Conservation (phyloP, 2,329 filamentous ascomycete genomes). For the Talaromyces sp. region DNA sequence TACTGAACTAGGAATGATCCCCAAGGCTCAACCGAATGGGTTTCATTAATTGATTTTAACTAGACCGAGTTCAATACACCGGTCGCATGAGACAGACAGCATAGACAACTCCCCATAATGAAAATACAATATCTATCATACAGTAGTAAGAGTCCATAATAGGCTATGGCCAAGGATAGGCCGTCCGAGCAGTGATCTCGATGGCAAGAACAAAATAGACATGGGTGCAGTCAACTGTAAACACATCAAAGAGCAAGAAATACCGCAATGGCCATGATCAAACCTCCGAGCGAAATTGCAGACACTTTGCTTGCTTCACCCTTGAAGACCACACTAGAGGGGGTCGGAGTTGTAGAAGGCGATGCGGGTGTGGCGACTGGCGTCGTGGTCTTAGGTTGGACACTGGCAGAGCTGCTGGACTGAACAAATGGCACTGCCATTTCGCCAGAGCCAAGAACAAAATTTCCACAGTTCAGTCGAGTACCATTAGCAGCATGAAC, state of each 20-base stretch:
- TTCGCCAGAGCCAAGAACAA: constrained; percentile 26
- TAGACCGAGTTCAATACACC: background rate
- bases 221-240: background rate
- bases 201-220: background rate
- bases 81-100: background rate
- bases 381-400: background rate
- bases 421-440: background rate
- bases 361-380: background rate
- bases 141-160: background rate
- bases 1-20: constrained; percentile 32
- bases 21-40: constrained; percentile 1
- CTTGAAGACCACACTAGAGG: background rate
- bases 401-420: background rate
- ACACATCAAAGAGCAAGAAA: background rate
- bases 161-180: background rate
- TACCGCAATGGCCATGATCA: background rate
- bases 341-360: background rate
- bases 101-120: background rate
- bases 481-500: constrained; percentile 49
- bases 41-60: background rate
- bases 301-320: background rate
- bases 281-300: background rate
- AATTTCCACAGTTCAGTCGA: constrained; percentile 54
- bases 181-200: background rate
- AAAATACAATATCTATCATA: background rate